Conservation (phyloP, 177 flowering plant species). For the Vitis hybrid region DNA sequence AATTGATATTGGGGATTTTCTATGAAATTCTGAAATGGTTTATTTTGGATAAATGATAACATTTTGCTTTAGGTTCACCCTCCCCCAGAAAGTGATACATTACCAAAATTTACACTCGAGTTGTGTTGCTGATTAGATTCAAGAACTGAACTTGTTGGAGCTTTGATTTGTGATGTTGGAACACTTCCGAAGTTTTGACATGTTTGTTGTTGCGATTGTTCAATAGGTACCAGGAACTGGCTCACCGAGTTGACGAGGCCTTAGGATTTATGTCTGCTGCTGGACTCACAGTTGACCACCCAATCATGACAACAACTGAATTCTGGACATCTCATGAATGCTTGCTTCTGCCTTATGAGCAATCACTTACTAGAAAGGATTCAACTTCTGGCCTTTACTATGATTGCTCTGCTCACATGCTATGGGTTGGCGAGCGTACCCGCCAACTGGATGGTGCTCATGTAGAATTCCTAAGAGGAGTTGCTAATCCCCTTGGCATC, state of each 20-base stretch:
- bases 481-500: slow-evolving; percentile 64
- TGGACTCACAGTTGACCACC: slow-evolving; percentile 60
- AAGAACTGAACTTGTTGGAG: neutral
- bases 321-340: slow-evolving; percentile 78
- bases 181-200: neutral
- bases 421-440: slow-evolving; percentile 70
- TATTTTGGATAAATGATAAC: no score
- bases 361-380: slow-evolving; percentile 53
- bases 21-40: no score
- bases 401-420: slow-evolving; percentile 71
- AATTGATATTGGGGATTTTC: no score
- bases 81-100: no score
- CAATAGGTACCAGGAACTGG: slow-evolving; percentile 56
- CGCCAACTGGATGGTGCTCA: slow-evolving; percentile 67
- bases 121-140: neutral
- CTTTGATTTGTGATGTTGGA: neutral
- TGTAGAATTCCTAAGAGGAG: slow-evolving; percentile 61
- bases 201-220: neutral
- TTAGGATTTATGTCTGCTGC: slow-evolving; percentile 64
- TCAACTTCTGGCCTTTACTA: slow-evolving; percentile 64
- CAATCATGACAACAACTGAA: slow-evolving; percentile 57
- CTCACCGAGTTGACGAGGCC: slow-evolving; percentile 57
- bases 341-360: slow-evolving; percentile 61
- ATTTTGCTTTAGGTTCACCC: no score
- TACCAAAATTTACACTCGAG: no score